Evolutionary conservation across 352 stramenopile species (phyloP).

Genomic region (Globisporangium viniferum): DNA sequence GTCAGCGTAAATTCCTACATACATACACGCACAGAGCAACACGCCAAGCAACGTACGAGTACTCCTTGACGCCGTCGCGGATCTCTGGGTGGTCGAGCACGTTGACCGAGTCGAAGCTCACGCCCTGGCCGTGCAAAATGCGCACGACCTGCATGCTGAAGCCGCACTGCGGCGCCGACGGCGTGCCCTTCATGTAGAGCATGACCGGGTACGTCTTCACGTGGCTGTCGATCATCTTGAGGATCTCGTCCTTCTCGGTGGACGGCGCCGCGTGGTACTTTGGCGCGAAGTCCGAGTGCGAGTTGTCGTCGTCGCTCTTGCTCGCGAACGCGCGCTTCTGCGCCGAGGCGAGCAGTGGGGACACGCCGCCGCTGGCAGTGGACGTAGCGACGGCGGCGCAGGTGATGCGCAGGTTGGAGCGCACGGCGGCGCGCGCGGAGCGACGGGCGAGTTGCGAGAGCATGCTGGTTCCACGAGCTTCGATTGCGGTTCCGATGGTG

Average conservation of each 20-base stretch:
- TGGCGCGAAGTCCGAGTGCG: slow-evolving; percentile 89
- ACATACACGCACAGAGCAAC: neutral
- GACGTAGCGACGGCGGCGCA: neutral
- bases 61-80: slow-evolving; percentile 98
- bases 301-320: slow-evolving; percentile 47
- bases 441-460: slow-evolving; percentile 35
- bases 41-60: slow-evolving; percentile 77
- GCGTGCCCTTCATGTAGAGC: slow-evolving; percentile 99
- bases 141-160: slow-evolving; percentile 97
- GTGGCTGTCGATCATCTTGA: slow-evolving; percentile 89
- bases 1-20: too few relatives aligned
- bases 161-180: slow-evolving; percentile 94
- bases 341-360: neutral
- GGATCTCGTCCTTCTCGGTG: slow-evolving; percentile 84
- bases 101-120: slow-evolving; percentile 98
- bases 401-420: slow-evolving; percentile 14
- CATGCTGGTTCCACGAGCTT: slow-evolving; percentile 19
- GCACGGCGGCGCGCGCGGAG: slow-evolving; percentile 28
- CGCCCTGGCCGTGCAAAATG: slow-evolving; percentile 90
- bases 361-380: slow-evolving; percentile 1
- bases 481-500: slow-evolving; percentile 12
- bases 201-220: slow-evolving; percentile 93
- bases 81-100: slow-evolving; percentile 98
- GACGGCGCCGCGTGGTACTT: slow-evolving; percentile 84
- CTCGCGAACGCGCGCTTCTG: slow-evolving; percentile 35